Conservation (phyloP, 768 basidiomycete genomes). For the Roridomyces roridus region DNA sequence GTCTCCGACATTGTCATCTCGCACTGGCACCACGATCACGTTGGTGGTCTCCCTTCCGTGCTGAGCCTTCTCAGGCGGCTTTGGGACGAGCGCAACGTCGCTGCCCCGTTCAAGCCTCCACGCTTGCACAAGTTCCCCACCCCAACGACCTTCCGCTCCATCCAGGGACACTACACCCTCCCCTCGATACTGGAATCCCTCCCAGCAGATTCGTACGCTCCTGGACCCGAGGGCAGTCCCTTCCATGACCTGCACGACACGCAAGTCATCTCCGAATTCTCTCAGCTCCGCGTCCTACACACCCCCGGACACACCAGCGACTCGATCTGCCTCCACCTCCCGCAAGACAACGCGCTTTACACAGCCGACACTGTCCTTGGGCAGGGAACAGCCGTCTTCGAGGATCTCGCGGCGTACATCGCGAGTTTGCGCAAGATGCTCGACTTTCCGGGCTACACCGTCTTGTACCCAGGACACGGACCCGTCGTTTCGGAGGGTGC, state of each 20-base stretch:
- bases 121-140: slow-evolving; percentile 75
- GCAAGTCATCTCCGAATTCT: slow-evolving; percentile 51
- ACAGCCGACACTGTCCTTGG: slow-evolving; percentile 93
- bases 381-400: slow-evolving; percentile 89
- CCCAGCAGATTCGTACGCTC: slow-evolving; percentile 50
- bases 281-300: slow-evolving; percentile 70
- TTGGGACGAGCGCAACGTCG: slow-evolving; percentile 60
- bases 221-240: slow-evolving; percentile 44
- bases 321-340: slow-evolving; percentile 76
- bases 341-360: slow-evolving; percentile 77
- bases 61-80: slow-evolving; percentile 66
- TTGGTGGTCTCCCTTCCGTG: slow-evolving; percentile 75
- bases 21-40: slow-evolving; percentile 91
- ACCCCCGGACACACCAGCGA: slow-evolving; percentile 93
- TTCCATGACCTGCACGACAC: slow-evolving; percentile 67
- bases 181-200: slow-evolving; percentile 42
- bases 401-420: slow-evolving; percentile 78
- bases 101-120: slow-evolving; percentile 64
- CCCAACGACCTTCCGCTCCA: slow-evolving; percentile 1
- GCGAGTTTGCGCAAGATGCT: slow-evolving; percentile 66
- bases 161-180: slow-evolving; percentile 26
- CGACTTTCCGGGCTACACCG: slow-evolving; percentile 33
- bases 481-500: slow-evolving; percentile 72
- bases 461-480: slow-evolving; percentile 91
- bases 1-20: slow-evolving; percentile 92